Conservation (phyloP, 345 rosid species). For the Lepidium didymum region DNA sequence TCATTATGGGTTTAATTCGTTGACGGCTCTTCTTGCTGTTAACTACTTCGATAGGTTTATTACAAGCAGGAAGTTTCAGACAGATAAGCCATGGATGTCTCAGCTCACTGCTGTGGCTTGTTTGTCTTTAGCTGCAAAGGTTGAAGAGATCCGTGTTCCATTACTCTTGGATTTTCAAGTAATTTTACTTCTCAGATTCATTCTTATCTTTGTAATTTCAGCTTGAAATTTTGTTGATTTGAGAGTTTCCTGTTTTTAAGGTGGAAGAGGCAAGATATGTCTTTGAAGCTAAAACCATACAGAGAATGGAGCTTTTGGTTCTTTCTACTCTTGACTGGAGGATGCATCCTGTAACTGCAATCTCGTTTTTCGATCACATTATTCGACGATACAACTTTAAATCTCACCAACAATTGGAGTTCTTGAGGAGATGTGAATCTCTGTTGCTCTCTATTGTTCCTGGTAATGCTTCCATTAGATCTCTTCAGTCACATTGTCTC, state of each 20-base stretch:
- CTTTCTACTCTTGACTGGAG: slow-evolving; percentile 79
- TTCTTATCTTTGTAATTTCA: slow-evolving; percentile 12
- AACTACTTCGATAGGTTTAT: slow-evolving; percentile 85
- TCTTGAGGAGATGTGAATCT: slow-evolving; percentile 64
- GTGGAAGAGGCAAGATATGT: slow-evolving; percentile 66
- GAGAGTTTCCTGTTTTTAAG: slow-evolving; percentile 28
- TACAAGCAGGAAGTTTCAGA: slow-evolving; percentile 50
- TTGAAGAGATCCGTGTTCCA: slow-evolving; percentile 89
- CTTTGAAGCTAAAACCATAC: slow-evolving; percentile 79
- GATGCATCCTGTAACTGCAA: slow-evolving; percentile 90
- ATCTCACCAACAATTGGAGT: slow-evolving; percentile 55
- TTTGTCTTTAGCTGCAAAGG: slow-evolving; percentile 82
- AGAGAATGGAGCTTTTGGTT: slow-evolving; percentile 86
- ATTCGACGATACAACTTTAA: slow-evolving; percentile 53
- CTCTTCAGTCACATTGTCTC: background rate
- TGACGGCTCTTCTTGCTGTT: slow-evolving; percentile 72
- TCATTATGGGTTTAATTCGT: slow-evolving; percentile 58
- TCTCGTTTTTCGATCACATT: slow-evolving; percentile 74
- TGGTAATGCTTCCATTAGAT: slow-evolving; percentile 51
- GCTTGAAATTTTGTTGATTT: slow-evolving; percentile 21
- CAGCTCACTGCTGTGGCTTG: slow-evolving; percentile 88
- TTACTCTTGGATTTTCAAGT: slow-evolving; percentile 86
- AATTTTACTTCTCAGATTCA: slow-evolving; percentile 21
- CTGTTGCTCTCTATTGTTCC: slow-evolving; percentile 61
- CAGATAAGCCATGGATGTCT: slow-evolving; percentile 90